These are phyloP conservation scores for Iris macrosiphon DNA, from an alignment of 106 monocot genomes.

Conservation along the genomic window DNA sequence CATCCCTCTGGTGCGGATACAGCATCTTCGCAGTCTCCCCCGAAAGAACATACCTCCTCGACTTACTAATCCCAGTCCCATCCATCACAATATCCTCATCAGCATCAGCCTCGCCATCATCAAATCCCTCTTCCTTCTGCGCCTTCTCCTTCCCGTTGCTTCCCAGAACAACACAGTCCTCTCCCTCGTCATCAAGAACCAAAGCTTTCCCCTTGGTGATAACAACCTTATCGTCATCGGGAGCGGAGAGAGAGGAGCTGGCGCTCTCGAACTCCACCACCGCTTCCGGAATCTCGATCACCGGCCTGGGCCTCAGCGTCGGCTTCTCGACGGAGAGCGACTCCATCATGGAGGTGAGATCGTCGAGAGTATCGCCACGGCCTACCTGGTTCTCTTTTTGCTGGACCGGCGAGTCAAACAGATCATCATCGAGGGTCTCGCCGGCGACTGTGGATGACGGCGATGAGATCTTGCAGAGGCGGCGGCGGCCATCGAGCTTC, in stretches of 20 bases:
- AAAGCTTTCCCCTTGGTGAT: constrained; percentile 19
- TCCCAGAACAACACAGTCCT: constrained; percentile 17
- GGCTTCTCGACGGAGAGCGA: constrained; percentile 69
- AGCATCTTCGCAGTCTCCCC: constrained; percentile 45
- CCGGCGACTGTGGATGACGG: neutral
- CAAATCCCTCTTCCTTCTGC: neutral
- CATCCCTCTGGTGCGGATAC: constrained; percentile 83
- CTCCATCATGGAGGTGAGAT: constrained; percentile 59
- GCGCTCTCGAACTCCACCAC: constrained; percentile 39
- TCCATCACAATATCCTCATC: constrained; percentile 24
- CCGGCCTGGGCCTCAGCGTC: constrained; percentile 8
- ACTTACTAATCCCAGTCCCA: constrained; percentile 24
- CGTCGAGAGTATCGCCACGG: constrained; percentile 51
- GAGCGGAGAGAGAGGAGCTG: constrained; percentile 28
- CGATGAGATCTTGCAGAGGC: constrained; percentile 75
- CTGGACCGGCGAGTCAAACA: constrained; percentile 26
- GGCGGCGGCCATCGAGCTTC: constrained; percentile 70
- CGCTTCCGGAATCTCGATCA: neutral
- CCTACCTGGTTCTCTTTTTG: neutral
- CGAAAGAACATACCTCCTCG: constrained; percentile 32
- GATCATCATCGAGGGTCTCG: neutral
- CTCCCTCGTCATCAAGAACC: constrained; percentile 21
- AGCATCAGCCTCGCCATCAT: neutral
- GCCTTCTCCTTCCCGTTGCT: neutral
- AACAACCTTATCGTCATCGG: constrained; percentile 7